phyloP scores from a whole-genome alignment of 257 asterid genomes.

The Solanum bukasovii region DNA sequence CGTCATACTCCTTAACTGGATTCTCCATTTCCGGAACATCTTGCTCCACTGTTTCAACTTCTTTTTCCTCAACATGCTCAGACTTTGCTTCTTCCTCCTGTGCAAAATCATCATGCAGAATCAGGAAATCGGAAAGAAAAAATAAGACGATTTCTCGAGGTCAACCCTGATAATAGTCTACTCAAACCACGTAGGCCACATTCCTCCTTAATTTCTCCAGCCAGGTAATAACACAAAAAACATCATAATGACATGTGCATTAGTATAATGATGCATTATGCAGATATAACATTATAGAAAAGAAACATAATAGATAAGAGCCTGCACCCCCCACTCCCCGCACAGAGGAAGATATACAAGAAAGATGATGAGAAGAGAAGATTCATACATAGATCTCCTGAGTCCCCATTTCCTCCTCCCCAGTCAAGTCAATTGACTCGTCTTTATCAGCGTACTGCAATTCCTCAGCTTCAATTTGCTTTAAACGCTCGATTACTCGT shows the following conservation, averaged over 20 bases:
- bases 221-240: neutral
- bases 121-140: neutral
- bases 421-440: conserved; percentile 27
- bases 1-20: conserved; percentile 23
- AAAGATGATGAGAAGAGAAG: neutral
- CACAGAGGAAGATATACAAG: neutral
- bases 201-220: neutral
- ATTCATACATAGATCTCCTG: conserved; percentile 23
- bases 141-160: neutral
- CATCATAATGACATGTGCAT: neutral
- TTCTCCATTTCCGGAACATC: conserved; percentile 16
- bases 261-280: neutral
- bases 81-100: conserved; percentile 37
- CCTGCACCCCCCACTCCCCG: neutral
- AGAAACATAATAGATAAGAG: neutral
- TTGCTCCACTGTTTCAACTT: conserved; percentile 7
- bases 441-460: conserved; percentile 23
- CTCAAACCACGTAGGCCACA: neutral
- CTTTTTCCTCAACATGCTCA: conserved; percentile 22
- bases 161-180: neutral
- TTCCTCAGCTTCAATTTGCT: conserved; percentile 43
- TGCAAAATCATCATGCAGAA: neutral
- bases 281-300: neutral
- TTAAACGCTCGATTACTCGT: conserved; percentile 37
- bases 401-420: conserved; percentile 25